These are phyloP conservation scores for Ophiostoma angusticollis DNA, from an alignment of 2,329 filamentous ascomycete species.

Conservation along the genomic window DNA sequence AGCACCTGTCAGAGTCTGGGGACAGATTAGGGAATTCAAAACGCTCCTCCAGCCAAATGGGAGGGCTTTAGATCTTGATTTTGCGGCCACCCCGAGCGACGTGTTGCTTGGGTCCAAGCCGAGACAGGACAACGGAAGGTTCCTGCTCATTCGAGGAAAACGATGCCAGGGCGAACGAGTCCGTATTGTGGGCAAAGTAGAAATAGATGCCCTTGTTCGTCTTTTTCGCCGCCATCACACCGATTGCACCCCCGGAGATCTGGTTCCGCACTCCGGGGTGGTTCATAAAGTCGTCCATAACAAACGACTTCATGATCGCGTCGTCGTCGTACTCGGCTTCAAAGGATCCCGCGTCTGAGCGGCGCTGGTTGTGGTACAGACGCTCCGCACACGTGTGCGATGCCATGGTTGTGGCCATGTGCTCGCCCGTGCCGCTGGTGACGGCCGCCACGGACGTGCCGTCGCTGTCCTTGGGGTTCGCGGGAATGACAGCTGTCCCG, in stretches of 20 bases:
- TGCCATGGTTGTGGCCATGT: conserved; percentile 93
- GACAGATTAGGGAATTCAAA: too few species aligned
- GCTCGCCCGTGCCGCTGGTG: conserved; percentile 90
- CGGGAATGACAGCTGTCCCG: conserved; percentile 78
- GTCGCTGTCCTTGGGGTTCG: conserved; percentile 55
- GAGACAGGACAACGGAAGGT: conserved; percentile 79
- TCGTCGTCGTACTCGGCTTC: conserved; percentile 64
- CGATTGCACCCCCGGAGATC: conserved; percentile 75
- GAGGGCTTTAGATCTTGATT: conserved; percentile 20
- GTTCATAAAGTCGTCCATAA: conserved; percentile 81
- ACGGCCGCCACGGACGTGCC: conserved; percentile 65
- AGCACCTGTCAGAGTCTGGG: too few species aligned
- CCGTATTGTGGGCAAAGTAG: conserved; percentile 94
- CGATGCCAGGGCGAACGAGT: conserved; percentile 73
- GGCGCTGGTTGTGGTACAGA: conserved; percentile 58
- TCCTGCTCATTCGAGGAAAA: conserved; percentile 68
- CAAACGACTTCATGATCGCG: conserved; percentile 59
- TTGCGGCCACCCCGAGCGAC: conserved; percentile 33
- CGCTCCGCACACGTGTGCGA: conserved; percentile 77
- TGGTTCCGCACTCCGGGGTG: conserved; percentile 76
- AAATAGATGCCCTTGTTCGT: conserved; percentile 62
- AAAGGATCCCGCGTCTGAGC: conserved; percentile 46
- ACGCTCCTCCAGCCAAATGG: too few species aligned
- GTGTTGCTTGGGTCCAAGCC: conserved; percentile 29
- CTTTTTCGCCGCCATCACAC: conserved; percentile 83